A percentile compares a stretch with the other conserved stretches of the same genome.
phyloP scores from a whole-genome alignment of 2,329 filamentous ascomycete genomes.

The Massarina eburnea region DNA sequence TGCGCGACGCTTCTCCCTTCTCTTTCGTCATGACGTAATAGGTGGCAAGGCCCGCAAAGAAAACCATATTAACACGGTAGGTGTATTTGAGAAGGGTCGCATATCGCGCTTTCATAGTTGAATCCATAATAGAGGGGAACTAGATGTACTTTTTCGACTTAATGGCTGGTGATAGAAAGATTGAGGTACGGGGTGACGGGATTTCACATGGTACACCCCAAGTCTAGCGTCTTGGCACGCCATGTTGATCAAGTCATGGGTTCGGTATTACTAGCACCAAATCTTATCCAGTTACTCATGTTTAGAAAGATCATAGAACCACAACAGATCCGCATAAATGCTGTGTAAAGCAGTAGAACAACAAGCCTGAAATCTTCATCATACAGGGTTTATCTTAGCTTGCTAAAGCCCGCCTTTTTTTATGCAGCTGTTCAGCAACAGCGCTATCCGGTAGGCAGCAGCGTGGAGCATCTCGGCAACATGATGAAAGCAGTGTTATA shows the following conservation, averaged over 20 bases:
- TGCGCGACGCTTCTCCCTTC: not conserved
- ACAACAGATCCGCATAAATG: too few relatives aligned
- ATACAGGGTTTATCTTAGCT: too few relatives aligned
- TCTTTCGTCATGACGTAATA: constrained; percentile 15
- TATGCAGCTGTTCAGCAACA: too few relatives aligned
- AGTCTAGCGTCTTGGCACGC: not conserved
- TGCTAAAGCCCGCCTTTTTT: too few relatives aligned
- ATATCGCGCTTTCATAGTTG: constrained; percentile 6
- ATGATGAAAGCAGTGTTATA: too few relatives aligned
- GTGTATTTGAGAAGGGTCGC: constrained; percentile 16
- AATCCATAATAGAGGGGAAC: constrained; percentile 4
- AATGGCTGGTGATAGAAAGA: not conserved
- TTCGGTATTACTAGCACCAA: not conserved
- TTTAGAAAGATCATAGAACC: too few relatives aligned
- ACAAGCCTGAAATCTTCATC: too few relatives aligned
- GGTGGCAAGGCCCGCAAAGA: constrained; percentile 16
- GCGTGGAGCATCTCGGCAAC: too few relatives aligned
- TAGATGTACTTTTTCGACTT: not conserved
- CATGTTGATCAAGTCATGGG: not conserved
- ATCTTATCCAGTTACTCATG: not conserved
- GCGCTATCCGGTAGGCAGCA: too few relatives aligned
- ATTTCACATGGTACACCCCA: not conserved
- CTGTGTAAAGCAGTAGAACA: too few relatives aligned
- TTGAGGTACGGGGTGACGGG: too few relatives aligned
- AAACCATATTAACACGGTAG: constrained; percentile 17